Evolutionary conservation across 139 green algal species (phyloP), one percentile per base, ranked within the genome.

Genomic region (Micromonas commoda): DNA sequence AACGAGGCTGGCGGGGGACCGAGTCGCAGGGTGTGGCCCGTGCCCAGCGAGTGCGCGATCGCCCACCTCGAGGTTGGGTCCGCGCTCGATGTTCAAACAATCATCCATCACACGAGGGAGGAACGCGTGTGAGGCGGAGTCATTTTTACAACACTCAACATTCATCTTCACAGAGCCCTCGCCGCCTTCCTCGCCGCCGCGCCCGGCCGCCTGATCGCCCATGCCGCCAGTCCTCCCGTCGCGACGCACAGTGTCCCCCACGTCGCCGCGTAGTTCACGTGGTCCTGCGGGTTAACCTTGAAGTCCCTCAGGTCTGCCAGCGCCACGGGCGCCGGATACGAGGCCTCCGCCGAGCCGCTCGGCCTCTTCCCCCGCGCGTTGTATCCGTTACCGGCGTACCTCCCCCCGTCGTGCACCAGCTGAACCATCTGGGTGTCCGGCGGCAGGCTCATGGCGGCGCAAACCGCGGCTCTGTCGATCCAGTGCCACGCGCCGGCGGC

Each of bases 241-340:
- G 26, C 31, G 34, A 39, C 68, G 23, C 23, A 64, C 1, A 75
- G 68, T 3, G 34, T 35, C n/a, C 52, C 52, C 68, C 68, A 75
- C 37, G 68, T 75, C 68, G 29, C 23, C 13, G 68, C 37, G 38
- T 75, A 75, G 2, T 39, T 39, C 13, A 75, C 26, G 37, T 75
- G 68, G 6, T 75, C 19, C 19, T 61, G n/a, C 2, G 68, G 68
- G 3, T 16, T 21, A 0, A 75, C 68, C 19, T 38, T 29, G 53
- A 75, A 75, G 5, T 28, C n/a, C 68, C 52, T 75, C 34, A 75
- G 35, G 20, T 61, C 35, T 2, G 52, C 68, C 19, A 61, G 20
- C 23, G 21, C 37, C 20, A 75, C 68, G 6, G 68, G 26, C n/a
- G 53, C 4, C 35, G 68, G 68, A 5, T 75, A 61, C 37, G 45